phyloP scores from a whole-genome alignment of 106 monocot species.

The Chionographis japonica region DNA sequence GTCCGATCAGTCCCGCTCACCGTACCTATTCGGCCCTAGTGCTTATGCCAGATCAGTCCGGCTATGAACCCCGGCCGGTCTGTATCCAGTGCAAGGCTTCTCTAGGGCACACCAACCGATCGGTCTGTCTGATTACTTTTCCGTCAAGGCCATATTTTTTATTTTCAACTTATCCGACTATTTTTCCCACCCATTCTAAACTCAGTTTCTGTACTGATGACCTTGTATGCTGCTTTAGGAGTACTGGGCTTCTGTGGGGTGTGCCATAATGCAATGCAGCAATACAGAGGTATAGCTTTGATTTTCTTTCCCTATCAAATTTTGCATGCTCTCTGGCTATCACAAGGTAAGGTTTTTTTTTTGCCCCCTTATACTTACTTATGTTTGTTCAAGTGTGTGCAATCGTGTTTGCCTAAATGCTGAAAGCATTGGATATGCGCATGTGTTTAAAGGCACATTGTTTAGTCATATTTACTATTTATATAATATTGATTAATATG shows the following conservation, averaged over 20 bases:
- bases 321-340: constrained; percentile 6
- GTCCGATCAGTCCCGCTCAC: too few relatives aligned
- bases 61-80: too few relatives aligned
- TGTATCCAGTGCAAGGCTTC: too few relatives aligned
- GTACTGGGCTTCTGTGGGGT: constrained; percentile 97
- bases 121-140: background rate
- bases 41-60: too few relatives aligned
- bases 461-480: too few relatives aligned
- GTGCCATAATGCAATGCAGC: constrained; percentile 93
- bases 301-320: background rate
- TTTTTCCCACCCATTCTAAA: background rate
- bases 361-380: background rate
- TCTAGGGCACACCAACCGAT: too few relatives aligned
- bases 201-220: constrained; percentile 1
- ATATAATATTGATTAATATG: too few relatives aligned
- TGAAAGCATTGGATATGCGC: background rate
- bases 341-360: background rate
- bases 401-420: background rate
- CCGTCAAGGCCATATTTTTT: background rate
- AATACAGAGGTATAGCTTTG: constrained; percentile 76
- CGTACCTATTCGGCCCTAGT: too few relatives aligned
- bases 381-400: background rate
- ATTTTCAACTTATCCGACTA: background rate
- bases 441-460: too few relatives aligned
- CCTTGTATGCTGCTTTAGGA: constrained; percentile 42